These are phyloP conservation scores for Chlorella sp. DNA, from an alignment of 139 green algal species.

Conservation along the genomic window DNA sequence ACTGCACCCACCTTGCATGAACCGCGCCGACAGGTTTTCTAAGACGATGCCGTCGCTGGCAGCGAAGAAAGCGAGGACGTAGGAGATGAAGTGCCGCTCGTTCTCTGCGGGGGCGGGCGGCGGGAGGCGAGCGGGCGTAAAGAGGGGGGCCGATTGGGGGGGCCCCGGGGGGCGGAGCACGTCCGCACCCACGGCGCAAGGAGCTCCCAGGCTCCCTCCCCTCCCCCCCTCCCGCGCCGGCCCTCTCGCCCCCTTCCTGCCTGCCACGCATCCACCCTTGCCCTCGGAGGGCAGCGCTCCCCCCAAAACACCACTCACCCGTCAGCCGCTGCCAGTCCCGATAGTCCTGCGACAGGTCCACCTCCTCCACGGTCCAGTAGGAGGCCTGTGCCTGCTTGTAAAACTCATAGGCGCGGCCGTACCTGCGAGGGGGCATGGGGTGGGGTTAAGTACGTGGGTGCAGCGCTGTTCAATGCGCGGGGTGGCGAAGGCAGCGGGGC, in stretches of 20 bases:
- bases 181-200: no score
- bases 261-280: not conserved
- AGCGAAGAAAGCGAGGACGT: constrained; percentile 91
- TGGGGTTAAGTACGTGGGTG: no score
- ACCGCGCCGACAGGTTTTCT: constrained; percentile 82
- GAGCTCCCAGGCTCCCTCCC: no score
- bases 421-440: constrained; percentile 6
- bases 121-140: no score
- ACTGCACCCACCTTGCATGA: constrained; percentile 84
- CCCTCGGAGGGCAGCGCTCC: not conserved
- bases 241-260: not conserved
- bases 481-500: no score
- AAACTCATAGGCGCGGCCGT: constrained; percentile 48
- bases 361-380: constrained; percentile 84
- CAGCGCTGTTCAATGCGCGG: no score
- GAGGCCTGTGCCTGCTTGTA: constrained; percentile 81
- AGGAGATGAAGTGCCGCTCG: constrained; percentile 83
- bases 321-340: constrained; percentile 65
- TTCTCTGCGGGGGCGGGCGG: constrained; percentile 51
- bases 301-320: constrained; percentile 1
- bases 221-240: not conserved
- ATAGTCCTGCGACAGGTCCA: constrained; percentile 73
- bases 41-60: constrained; percentile 87
- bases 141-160: no score
- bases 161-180: no score